A percentile compares a stretch with the other conserved stretches of the same genome.
Conservation (phyloP, 495 filamentous ascomycete genomes). For the Pyronema domesticum region DNA sequence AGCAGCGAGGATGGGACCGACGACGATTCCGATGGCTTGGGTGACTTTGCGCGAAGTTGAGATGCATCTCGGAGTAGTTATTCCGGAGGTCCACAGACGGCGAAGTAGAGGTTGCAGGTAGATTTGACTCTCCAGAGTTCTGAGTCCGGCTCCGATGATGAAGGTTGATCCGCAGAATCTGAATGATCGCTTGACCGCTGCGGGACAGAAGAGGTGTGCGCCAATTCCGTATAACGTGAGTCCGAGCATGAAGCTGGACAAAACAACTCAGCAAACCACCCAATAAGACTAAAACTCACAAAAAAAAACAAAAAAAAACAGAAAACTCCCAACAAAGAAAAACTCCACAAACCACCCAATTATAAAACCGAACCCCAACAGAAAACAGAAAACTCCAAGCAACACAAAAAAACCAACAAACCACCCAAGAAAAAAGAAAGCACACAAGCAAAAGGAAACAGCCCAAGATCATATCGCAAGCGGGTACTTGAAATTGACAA, state of each 20-base stretch:
- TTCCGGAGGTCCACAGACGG: slow-evolving; percentile 15
- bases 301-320: too few species aligned
- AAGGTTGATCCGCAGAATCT: slow-evolving; percentile 44
- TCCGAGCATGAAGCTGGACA: slow-evolving; percentile 37
- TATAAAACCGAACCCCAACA: too few species aligned
- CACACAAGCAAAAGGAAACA: too few species aligned
- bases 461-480: too few species aligned
- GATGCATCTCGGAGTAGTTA: slow-evolving; percentile 27
- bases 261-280: too few species aligned
- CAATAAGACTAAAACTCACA: too few species aligned
- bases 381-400: too few species aligned
- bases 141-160: slow-evolving; percentile 38
- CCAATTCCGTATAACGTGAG: slow-evolving; percentile 35
- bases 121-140: slow-evolving; percentile 39
- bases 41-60: slow-evolving; percentile 52
- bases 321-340: too few species aligned
- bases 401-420: too few species aligned
- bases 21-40: slow-evolving; percentile 47
- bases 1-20: slow-evolving; percentile 48
- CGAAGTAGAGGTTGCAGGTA: slow-evolving; percentile 39
- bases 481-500: too few species aligned
- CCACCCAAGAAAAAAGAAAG: too few species aligned
- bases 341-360: too few species aligned
- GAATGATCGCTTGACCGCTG: slow-evolving; percentile 35
- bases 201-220: slow-evolving; percentile 38